phyloP scores from a whole-genome alignment of 352 stramenopile genomes.

The Peronospora destructor region DNA sequence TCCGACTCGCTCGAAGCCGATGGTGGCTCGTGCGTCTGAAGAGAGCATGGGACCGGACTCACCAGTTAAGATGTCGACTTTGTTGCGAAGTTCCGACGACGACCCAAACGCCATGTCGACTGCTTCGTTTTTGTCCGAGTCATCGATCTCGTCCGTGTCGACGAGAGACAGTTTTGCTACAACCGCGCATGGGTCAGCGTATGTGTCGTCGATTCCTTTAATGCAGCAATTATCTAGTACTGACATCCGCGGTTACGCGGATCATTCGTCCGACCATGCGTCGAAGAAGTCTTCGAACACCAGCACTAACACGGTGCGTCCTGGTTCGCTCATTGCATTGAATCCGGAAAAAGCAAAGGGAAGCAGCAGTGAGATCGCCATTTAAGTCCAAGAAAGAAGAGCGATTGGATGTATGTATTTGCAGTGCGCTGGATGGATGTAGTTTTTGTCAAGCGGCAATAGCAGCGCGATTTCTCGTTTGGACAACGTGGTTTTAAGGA shows the following conservation, averaged over 20 bases:
- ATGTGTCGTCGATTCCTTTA: conserved; percentile 23
- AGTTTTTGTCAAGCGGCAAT: conserved; percentile 8
- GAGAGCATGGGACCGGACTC: conserved; percentile 12
- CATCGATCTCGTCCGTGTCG: conserved; percentile 21
- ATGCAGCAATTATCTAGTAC: conserved; percentile 25
- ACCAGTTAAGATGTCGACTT: conserved; percentile 21
- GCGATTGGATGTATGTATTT: conserved; percentile 26
- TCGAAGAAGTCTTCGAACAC: conserved; percentile 18
- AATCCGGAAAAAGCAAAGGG: conserved; percentile 28
- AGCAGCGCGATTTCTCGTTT: no score
- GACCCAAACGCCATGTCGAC: conserved; percentile 16
- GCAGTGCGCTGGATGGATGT: conserved; percentile 15
- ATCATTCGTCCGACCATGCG: conserved; percentile 17
- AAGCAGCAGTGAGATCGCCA: conserved; percentile 31
- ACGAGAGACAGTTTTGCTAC: conserved; percentile 19
- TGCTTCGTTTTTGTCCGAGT: conserved; percentile 23
- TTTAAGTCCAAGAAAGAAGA: conserved; percentile 12
- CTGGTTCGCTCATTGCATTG: conserved; percentile 35
- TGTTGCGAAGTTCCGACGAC: conserved; percentile 15
- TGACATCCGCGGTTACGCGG: conserved; percentile 26
- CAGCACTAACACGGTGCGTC: conserved; percentile 20
- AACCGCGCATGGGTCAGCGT: conserved; percentile 13
- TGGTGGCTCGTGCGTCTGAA: background rate
- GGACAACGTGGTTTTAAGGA: background rate
- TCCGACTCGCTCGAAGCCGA: background rate